A percentile compares a stretch with the other conserved stretches of the same genome.
These are phyloP conservation scores for Fusarium chaquense DNA, from an alignment of 2,329 filamentous ascomycete genomes.

Conservation along the genomic window DNA sequence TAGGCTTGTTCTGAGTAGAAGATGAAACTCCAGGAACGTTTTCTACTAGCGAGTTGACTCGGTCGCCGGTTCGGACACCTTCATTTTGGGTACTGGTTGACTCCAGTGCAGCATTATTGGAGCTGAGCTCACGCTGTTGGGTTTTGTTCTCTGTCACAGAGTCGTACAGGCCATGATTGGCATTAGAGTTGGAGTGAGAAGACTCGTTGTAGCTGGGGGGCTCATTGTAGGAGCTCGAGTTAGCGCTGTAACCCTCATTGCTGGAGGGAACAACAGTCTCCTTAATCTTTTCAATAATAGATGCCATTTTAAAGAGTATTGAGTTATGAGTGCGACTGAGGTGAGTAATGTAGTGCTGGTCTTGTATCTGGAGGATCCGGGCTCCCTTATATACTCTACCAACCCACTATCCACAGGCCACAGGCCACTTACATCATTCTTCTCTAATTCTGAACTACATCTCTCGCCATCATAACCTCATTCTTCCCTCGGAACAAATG, in stretches of 20 bases:
- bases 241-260: conserved; percentile 14
- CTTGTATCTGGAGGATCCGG: background rate
- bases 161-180: background rate
- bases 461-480: background rate
- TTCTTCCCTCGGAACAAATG: background rate
- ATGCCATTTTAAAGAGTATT: conserved; percentile 21
- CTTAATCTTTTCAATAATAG: conserved; percentile 40
- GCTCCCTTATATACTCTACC: conserved; percentile 11
- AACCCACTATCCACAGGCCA: background rate
- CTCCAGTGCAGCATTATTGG: background rate
- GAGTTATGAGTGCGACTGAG: no score
- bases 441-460: background rate
- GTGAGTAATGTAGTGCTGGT: background rate
- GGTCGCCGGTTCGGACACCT: conserved; percentile 30
- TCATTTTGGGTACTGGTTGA: conserved; percentile 2
- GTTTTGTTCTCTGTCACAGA: background rate
- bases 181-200: background rate
- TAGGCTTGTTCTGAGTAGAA: conserved; percentile 2
- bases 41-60: conserved; percentile 30
- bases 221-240: background rate
- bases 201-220: background rate
- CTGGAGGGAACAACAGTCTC: conserved; percentile 29
- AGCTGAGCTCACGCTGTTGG: conserved; percentile 14
- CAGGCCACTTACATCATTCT: conserved; percentile 12
- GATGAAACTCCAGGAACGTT: conserved; percentile 26